phyloP scores from a whole-genome alignment of 768 basidiomycete genomes.

The Tulasnella sp. region DNA sequence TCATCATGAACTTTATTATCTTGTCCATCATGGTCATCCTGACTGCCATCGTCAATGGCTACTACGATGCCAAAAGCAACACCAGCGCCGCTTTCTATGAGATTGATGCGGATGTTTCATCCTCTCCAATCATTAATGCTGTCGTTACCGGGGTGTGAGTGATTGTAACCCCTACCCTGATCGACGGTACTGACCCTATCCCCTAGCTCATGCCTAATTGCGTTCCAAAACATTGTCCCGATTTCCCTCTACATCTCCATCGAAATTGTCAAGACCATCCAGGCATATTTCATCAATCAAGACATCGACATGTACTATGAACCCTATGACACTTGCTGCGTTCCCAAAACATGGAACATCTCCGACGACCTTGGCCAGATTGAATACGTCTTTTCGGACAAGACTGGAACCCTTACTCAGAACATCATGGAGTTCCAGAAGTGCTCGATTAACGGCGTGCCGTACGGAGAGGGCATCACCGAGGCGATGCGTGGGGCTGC shows the following conservation, averaged over 20 bases:
- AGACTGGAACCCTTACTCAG: slow-evolving; percentile 94
- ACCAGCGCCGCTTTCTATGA: slow-evolving; percentile 71
- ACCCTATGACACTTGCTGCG: slow-evolving; percentile 73
- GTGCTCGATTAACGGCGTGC: slow-evolving; percentile 71
- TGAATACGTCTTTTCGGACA: slow-evolving; percentile 89
- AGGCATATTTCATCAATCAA: slow-evolving; percentile 92
- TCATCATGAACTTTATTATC: slow-evolving; percentile 81
- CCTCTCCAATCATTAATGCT: slow-evolving; percentile 51
- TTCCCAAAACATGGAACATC: slow-evolving; percentile 97
- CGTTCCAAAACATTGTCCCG: slow-evolving; percentile 96
- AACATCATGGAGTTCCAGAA: slow-evolving; percentile 99
- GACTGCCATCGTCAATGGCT: slow-evolving; percentile 63
- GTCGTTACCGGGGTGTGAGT: slow-evolving; percentile 87
- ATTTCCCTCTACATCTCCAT: slow-evolving; percentile 95
- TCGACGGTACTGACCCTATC: neutral
- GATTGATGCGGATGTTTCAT: slow-evolving; percentile 46
- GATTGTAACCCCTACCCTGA: slow-evolving; percentile 18
- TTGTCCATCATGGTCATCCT: slow-evolving; percentile 64
- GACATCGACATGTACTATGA: slow-evolving; percentile 95
- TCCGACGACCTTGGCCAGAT: slow-evolving; percentile 98
- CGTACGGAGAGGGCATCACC: slow-evolving; percentile 89
- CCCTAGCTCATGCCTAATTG: slow-evolving; percentile 75
- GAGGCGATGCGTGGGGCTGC: slow-evolving; percentile 92
- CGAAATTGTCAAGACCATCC: slow-evolving; percentile 96
- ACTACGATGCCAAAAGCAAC: slow-evolving; percentile 43